These are phyloP conservation scores for Westerdykella sp. DNA, from an alignment of 2,329 filamentous ascomycete species.

Conservation along the genomic window DNA sequence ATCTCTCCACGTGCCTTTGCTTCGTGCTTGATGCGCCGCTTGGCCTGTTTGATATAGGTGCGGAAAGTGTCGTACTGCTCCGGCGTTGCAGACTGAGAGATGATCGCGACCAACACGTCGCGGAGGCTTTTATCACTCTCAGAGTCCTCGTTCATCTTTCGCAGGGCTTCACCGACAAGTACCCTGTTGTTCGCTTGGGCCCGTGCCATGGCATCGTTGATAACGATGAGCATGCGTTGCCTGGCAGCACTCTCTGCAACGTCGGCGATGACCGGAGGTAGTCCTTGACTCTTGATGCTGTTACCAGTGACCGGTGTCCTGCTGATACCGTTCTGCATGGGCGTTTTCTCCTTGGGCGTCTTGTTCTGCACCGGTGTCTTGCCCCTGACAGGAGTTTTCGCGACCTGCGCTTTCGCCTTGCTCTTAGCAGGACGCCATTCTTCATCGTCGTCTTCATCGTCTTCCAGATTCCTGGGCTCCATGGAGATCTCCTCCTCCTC, in stretches of 20 bases:
- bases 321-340: constrained; percentile 20
- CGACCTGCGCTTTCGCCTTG: constrained; percentile 28
- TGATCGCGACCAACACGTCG: constrained; percentile 39
- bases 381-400: constrained; percentile 31
- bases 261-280: not conserved
- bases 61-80: constrained; percentile 40
- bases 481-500: constrained; percentile 34
- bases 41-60: constrained; percentile 39
- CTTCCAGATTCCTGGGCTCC: constrained; percentile 30
- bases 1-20: constrained; percentile 15
- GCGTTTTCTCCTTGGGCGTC: constrained; percentile 25
- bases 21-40: constrained; percentile 35
- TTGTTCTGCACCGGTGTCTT: constrained; percentile 30
- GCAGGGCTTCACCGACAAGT: constrained; percentile 33
- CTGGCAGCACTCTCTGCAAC: constrained; percentile 1
- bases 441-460: constrained; percentile 45
- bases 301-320: constrained; percentile 2
- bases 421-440: constrained; percentile 26
- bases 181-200: constrained; percentile 32
- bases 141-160: constrained; percentile 40
- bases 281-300: too few species aligned
- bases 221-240: constrained; percentile 29
- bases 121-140: constrained; percentile 32
- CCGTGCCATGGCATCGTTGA: constrained; percentile 41
- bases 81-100: constrained; percentile 36